Base-by-base conservation (phyloP, 495 filamentous ascomycete genomes). In the Xylaria grammica region DNA sequence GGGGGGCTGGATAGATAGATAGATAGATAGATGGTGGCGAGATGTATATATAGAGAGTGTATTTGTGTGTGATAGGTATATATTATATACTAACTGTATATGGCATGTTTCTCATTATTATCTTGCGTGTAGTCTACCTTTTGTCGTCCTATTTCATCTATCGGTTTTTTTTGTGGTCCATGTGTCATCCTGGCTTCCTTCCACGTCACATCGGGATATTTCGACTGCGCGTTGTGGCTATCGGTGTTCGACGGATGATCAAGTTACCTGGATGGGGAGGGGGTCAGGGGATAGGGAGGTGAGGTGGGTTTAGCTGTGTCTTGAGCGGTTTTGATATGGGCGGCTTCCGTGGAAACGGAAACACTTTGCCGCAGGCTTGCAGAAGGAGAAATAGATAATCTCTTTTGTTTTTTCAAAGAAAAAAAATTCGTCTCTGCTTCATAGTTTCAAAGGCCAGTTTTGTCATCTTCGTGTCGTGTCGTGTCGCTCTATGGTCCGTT, bases 291-390 rank as follows among this genome's bases (percentile, higher is more conserved):
- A 36, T 11, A 11, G 34, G 34, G 34, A 11, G 34, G 34, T 10
- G 40, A 17, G 6, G 40, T 42, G 40, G 8, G 13, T 15, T 6
- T 42, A 42, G 13, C 40, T 42, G 40, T 42, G 7, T 42, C 40
- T 6, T 42, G 40, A 42, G 7, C 15, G 40, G 40, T 3, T 7
- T 15, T 42, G 8, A 10, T 42, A 17, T 42, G 3, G n/a, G 7
- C 13, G 40, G 38, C 40, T 42, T 7, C 13, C 17, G 13, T 58
- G 38, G 27, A 40, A n/a, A 22, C 38, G 15, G 38, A 58, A 36
- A 58, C 54, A 58, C 54, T 4, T 58, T 9, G 54, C 54, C 54
- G 26, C 54, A 58, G 54, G 19, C 54, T 29, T 58, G 54, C 54
- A 58, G 54, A 45, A 7, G 26, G 54, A 24, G 38, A 7, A 15